Base-by-base conservation (phyloP, 2,329 filamentous ascomycete species). In the Penicillium sp. region DNA sequence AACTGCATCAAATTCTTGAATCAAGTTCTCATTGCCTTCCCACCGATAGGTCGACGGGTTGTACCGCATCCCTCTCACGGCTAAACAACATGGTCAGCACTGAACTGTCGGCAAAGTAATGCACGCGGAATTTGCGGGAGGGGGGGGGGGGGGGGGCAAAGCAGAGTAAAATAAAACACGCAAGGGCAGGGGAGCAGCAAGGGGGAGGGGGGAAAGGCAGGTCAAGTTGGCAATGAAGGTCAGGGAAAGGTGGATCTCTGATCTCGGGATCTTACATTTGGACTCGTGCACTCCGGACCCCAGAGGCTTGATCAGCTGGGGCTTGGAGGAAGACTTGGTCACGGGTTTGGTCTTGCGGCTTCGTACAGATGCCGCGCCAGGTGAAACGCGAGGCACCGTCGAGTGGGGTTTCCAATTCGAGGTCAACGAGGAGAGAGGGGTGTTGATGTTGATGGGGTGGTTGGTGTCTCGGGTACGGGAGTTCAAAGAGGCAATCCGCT, bases 21-120 rank as follows among this genome's bases (percentile, higher is more conserved):
- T 95, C 74, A 32, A 85, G 59, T 89, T 91, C 66, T 98, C 93
- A 61, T 98, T 98, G 45, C 93, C 93, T 75, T 98, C 93, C 93
- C 93, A 98, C 43, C 83, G 80, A 63, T 84, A 93, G 7, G 88
- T 86, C 27, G 79, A 76, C 5, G 93, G 88, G 63, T 98, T 97
- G 67, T 95, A 98, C 46, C 83, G 85, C 93, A 98, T 98, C 55
- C 91, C 93, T 68, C 95, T 93, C 51, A 95, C 80, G 62, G 84
- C 88, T 91, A 46, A 49, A 51, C 24, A 41, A 26, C 59, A 56
- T 59, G 52, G 41, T 46, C 40, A 50, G 40, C 52, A 44, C 48
- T 26, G 43, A 41, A 37, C 36, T 37, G 26, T 40, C 13, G 39
- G 24, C 9, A 33, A 29, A 43, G 27, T 18, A 4, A 5, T 13